Percentiles rank a stretch among this genome's conserved stretches.
Evolutionary conservation across 805 yeast species (phyloP).

Genomic region (Starmerella powellii): DNA sequence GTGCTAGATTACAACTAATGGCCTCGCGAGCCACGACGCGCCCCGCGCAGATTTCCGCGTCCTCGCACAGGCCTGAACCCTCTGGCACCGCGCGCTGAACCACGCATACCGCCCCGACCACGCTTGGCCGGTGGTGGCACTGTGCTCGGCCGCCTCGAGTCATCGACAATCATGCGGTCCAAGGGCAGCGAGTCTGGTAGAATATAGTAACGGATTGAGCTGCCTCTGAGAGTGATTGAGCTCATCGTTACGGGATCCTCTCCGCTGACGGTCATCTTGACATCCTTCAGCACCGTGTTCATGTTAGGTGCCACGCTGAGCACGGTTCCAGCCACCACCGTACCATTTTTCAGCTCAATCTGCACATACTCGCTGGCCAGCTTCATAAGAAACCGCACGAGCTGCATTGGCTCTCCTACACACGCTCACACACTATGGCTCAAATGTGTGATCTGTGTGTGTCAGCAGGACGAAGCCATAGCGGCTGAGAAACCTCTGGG

Average conservation of each 20-base stretch:
- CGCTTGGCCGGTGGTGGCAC: constrained; percentile 15
- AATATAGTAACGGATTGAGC: constrained; percentile 68
- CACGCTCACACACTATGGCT: too few relatives aligned
- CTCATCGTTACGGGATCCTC: constrained; percentile 61
- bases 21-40: not conserved
- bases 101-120: constrained; percentile 3
- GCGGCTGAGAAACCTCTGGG: too few relatives aligned
- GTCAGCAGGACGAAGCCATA: too few relatives aligned
- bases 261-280: constrained; percentile 60
- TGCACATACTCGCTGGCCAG: constrained; percentile 76
- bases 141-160: constrained; percentile 31
- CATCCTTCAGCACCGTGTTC: constrained; percentile 75
- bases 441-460: too few relatives aligned
- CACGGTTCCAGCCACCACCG: constrained; percentile 71
- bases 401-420: constrained; percentile 22
- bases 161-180: constrained; percentile 35
- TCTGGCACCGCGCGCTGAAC: constrained; percentile 5
- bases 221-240: constrained; percentile 77
- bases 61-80: not conserved
- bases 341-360: constrained; percentile 84
- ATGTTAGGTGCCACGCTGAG: constrained; percentile 78
- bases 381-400: constrained; percentile 59
- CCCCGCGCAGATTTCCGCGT: constrained; percentile 6
- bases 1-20: too few relatives aligned
- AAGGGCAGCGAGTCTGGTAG: constrained; percentile 78